Evolutionary conservation across 2,329 filamentous ascomycete genomes (phyloP).

Genomic region (Colletotrichum filicis): DNA sequence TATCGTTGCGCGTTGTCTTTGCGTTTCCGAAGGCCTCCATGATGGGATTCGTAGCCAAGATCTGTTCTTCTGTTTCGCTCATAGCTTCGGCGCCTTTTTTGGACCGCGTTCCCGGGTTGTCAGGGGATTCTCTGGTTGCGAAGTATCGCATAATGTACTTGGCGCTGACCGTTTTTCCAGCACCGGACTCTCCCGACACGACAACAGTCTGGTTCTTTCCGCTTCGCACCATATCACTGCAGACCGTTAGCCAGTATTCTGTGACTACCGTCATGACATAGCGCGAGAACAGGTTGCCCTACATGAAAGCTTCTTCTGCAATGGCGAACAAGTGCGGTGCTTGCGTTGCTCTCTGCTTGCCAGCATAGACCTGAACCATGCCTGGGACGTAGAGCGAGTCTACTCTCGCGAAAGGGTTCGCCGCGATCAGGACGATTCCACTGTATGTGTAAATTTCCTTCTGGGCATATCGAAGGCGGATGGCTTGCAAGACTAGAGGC

Average conservation of each 20-base stretch:
- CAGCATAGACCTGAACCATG: slow-evolving; percentile 99
- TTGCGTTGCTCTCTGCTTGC: slow-evolving; percentile 95
- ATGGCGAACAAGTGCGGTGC: slow-evolving; percentile 98
- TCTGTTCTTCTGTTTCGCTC: slow-evolving; percentile 98
- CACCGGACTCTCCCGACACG: slow-evolving; percentile 98
- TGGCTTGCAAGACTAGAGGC: slow-evolving; percentile 87
- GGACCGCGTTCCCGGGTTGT: slow-evolving; percentile 80
- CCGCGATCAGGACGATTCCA: slow-evolving; percentile 97
- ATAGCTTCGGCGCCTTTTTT: slow-evolving; percentile 84
- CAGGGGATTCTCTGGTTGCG: slow-evolving; percentile 93
- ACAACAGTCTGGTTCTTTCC: slow-evolving; percentile 97
- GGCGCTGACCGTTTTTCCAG: slow-evolving; percentile 98
- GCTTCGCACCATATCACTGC: slow-evolving; percentile 95
- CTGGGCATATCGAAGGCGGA: slow-evolving; percentile 94
- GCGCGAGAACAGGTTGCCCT: slow-evolving; percentile 47
- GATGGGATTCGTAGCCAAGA: slow-evolving; percentile 97
- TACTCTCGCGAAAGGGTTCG: slow-evolving; percentile 96
- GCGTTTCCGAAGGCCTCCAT: slow-evolving; percentile 99
- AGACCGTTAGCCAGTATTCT: slow-evolving; percentile 48
- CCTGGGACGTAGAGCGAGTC: slow-evolving; percentile 98
- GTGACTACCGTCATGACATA: not conserved
- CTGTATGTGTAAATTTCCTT: slow-evolving; percentile 99
- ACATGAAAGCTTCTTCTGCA: slow-evolving; percentile 98
- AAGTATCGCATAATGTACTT: slow-evolving; percentile 99
- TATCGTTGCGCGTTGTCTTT: slow-evolving; percentile 99